These are phyloP conservation scores for Verticillium nonalfalfae DNA, from an alignment of 2,329 filamentous ascomycete species.

Conservation along the genomic window DNA sequence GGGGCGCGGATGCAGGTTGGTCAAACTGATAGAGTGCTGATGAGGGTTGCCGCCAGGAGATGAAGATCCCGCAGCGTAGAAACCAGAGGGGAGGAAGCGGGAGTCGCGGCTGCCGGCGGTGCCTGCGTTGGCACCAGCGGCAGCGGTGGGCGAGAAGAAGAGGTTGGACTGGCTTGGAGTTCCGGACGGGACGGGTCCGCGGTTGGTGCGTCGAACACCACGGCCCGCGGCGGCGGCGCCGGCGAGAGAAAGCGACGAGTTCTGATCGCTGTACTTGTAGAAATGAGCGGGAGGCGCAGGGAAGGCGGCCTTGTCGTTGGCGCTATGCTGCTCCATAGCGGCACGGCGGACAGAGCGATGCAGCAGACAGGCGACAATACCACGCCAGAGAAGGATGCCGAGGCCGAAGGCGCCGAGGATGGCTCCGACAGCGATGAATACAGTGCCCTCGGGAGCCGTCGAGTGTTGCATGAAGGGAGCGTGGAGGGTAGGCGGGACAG, in stretches of 20 bases:
- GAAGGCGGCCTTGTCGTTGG: constrained; percentile 64
- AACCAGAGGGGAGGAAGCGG: constrained; percentile 81
- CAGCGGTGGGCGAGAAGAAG: constrained; percentile 93
- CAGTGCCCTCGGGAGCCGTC: constrained; percentile 79
- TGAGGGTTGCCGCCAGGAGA: constrained; percentile 37
- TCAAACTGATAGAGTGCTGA: constrained; percentile 51
- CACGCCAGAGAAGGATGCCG: constrained; percentile 82
- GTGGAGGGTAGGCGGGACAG: constrained; percentile 73
- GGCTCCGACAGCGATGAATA: constrained; percentile 92
- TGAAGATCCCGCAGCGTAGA: constrained; percentile 69
- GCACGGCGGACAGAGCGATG: constrained; percentile 87
- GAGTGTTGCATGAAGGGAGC: constrained; percentile 93
- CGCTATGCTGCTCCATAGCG: constrained; percentile 64
- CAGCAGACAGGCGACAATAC: constrained; percentile 80
- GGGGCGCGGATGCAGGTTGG: constrained; percentile 45
- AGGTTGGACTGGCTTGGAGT: constrained; percentile 63
- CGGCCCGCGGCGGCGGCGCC: constrained; percentile 41
- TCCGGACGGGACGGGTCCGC: constrained; percentile 44
- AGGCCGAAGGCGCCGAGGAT: constrained; percentile 77
- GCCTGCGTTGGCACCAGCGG: constrained; percentile 41
- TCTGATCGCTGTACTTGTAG: constrained; percentile 58
- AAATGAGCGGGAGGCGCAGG: constrained; percentile 51
- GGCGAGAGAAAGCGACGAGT: constrained; percentile 45
- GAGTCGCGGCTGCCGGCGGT: constrained; percentile 61
- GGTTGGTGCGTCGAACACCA: constrained; percentile 42